Base-by-base conservation (phyloP, 164 flowering plant genomes). In the Euptelea pleiosperma region DNA sequence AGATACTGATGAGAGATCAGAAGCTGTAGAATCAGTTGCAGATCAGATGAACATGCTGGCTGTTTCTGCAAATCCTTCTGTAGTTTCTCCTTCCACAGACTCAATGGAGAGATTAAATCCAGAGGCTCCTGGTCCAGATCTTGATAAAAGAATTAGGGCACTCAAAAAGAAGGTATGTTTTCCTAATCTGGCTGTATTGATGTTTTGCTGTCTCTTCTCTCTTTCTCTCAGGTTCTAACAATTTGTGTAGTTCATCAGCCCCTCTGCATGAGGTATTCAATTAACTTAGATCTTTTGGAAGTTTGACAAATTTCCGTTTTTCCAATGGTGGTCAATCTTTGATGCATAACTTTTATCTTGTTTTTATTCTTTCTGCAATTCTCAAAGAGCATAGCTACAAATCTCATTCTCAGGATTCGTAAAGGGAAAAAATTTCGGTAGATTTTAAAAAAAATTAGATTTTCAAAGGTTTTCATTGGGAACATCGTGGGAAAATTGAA, bases 71-170 rank as follows among this genome's bases (percentile, higher is more conserved):
- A 73, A 46, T 70, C 16, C 78, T 40, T 22, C 72, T 22, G 52
- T 25, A 16, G 69, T 34, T 24, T 25, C 46, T 19, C 66, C 77
- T 42, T 48, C 73, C 4, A 31, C 67, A 35, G 64, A 79, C 26
- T 46, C 74, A 55, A 45, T 43, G 2, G 87, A 80, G 57, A 66
- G 65, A 56, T 52, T 68, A 19, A 73, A 68, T 76, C 34, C 78
- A 0, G 76, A 36, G 21, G 70, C 52, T 39, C 63, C 77, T 24
- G 66, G 46, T 66, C 79, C 68, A 53, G 93, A 85, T 70, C 74
- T 87, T 57, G 90, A 89, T 55, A 92, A 84, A 77, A 83, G 62
- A 71, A 89, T 92, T 46, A 74, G 98, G 47, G 88, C 98, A 16
- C 73, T 89, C 1, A 87, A 80, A 69, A 92, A 92, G 81, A 92